These are phyloP conservation scores for Lepraria neglecta DNA, from an alignment of 495 filamentous ascomycete species.

Conservation along the genomic window DNA sequence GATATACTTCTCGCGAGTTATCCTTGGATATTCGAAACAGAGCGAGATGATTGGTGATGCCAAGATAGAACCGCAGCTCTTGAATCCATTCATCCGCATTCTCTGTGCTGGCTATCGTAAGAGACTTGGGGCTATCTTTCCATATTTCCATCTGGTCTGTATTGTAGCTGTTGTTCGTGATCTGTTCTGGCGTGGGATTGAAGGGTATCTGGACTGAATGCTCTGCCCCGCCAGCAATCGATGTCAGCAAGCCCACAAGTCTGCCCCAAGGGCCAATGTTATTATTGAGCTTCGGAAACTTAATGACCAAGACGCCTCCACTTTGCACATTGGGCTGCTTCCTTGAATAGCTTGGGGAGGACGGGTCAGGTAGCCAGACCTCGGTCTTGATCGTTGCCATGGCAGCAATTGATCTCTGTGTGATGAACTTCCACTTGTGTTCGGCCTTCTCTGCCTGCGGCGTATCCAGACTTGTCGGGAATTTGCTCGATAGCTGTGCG, in stretches of 20 bases:
- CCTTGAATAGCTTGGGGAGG: conserved; percentile 38
- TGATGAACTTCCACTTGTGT: conserved; percentile 70
- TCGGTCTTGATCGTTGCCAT: conserved; percentile 70
- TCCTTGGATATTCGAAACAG: conserved; percentile 65
- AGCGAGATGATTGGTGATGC: conserved; percentile 56
- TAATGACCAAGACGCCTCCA: conserved; percentile 49
- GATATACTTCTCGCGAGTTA: conserved; percentile 59
- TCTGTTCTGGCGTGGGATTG: conserved; percentile 48
- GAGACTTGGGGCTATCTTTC: conserved; percentile 61
- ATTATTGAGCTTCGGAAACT: conserved; percentile 37
- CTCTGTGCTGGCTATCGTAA: conserved; percentile 45
- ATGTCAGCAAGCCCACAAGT: not conserved
- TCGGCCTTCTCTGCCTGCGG: conserved; percentile 40
- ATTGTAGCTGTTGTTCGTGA: conserved; percentile 50
- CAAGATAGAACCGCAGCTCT: conserved; percentile 52
- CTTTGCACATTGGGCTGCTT: conserved; percentile 45
- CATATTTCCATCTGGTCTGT: conserved; percentile 66
- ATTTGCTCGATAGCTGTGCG: conserved; percentile 56
- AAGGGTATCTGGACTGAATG: conserved; percentile 58
- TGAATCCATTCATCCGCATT: conserved; percentile 35
- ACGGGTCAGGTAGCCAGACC: conserved; percentile 70
- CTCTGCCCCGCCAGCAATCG: conserved; percentile 24
- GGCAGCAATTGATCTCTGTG: conserved; percentile 65
- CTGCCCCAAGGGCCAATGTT: conserved; percentile 18
- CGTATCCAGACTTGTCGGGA: conserved; percentile 37